phyloP scores from a whole-genome alignment of 73 alveolate species.

The Blepharisma japonicum region DNA sequence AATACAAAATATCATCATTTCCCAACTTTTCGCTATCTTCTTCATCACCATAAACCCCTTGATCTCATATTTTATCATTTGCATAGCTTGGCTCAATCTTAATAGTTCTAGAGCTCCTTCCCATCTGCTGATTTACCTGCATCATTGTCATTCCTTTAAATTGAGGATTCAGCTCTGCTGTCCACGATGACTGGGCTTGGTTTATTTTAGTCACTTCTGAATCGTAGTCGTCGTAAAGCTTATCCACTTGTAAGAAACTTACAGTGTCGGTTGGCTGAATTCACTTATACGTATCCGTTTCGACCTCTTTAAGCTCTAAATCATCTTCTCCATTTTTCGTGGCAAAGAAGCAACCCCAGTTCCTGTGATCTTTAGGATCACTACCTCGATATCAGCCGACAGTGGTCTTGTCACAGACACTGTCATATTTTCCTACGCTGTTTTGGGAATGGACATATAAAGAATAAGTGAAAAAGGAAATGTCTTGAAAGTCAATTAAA shows the following conservation, averaged over 20 bases:
- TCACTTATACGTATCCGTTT: slow-evolving; percentile 8
- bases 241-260: slow-evolving; percentile 24
- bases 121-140: slow-evolving; percentile 37
- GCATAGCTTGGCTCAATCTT: too few species aligned
- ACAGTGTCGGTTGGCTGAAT: slow-evolving; percentile 22
- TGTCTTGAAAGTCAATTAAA: slow-evolving; percentile 46
- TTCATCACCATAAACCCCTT: too few species aligned
- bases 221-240: slow-evolving; percentile 42
- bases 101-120: neutral
- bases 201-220: slow-evolving; percentile 40
- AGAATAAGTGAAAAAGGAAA: slow-evolving; percentile 45
- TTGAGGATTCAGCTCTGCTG: slow-evolving; percentile 49
- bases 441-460: slow-evolving; percentile 42
- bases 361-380: slow-evolving; percentile 9
- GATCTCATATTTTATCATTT: too few species aligned
- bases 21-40: too few species aligned
- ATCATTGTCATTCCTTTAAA: slow-evolving; percentile 49
- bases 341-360: slow-evolving; percentile 50
- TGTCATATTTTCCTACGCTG: slow-evolving; percentile 24
- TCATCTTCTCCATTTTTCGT: slow-evolving; percentile 17
- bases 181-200: slow-evolving; percentile 60
- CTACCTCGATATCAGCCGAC: slow-evolving; percentile 59
- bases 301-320: slow-evolving; percentile 19
- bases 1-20: neutral
- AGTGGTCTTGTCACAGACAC: slow-evolving; percentile 59